phyloP scores from a whole-genome alignment of 1,284 basidiomycete genomes.

The Tilletia setariae region DNA sequence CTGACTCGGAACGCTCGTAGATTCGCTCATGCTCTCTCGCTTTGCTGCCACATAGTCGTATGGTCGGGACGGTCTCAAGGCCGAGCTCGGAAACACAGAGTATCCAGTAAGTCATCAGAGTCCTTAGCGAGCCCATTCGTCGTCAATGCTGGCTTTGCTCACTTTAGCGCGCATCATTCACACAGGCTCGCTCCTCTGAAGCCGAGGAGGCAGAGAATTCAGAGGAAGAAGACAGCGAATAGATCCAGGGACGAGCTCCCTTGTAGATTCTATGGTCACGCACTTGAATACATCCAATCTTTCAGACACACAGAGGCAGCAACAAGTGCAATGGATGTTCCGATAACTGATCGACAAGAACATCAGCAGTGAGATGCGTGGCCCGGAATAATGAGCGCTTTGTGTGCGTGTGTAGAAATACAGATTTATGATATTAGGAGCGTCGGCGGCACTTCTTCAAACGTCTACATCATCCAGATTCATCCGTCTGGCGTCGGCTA shows the following conservation, averaged over 20 bases:
- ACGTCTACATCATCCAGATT: constrained; percentile 10
- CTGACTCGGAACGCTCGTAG: constrained; percentile 36
- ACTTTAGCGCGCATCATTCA: neutral
- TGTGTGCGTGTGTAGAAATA: too few species aligned
- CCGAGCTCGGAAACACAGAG: constrained; percentile 38
- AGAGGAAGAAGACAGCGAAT: constrained; percentile 1
- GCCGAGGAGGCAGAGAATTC: constrained; percentile 8
- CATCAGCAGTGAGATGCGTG: neutral
- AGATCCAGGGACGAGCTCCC: too few species aligned
- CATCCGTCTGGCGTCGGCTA: constrained; percentile 3
- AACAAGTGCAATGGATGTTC: too few species aligned
- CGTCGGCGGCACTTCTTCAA: neutral
- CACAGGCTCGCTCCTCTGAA: constrained; percentile 6
- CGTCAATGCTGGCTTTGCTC: neutral
- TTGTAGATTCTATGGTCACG: too few species aligned
- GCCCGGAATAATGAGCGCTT: too few species aligned
- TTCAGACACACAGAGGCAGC: neutral
- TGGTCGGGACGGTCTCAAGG: constrained; percentile 48
- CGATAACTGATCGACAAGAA: neutral
- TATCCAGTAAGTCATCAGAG: constrained; percentile 19
- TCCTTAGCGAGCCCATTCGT: neutral
- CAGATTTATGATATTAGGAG: neutral
- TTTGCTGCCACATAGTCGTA: constrained; percentile 32
- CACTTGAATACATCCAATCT: neutral
- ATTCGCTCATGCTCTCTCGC: neutral